phyloP scores from a whole-genome alignment of 805 yeast genomes.

The Starmerella stigmatis region DNA sequence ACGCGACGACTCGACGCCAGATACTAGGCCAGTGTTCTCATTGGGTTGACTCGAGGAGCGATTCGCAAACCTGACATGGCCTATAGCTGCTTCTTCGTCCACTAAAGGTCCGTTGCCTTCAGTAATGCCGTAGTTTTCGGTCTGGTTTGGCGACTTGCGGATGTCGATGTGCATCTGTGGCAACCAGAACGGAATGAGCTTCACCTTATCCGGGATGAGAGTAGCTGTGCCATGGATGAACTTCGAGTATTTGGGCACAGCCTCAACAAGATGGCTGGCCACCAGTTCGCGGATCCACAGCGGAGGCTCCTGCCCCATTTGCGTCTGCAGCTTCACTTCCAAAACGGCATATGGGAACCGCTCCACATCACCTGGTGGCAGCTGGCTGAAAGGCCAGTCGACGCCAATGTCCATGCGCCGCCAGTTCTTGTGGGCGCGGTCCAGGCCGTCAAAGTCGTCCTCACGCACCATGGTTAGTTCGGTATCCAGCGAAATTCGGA shows the following conservation, averaged over 20 bases:
- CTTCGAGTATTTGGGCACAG: conserved; percentile 95
- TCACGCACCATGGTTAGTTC: conserved; percentile 96
- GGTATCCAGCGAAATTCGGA: conserved; percentile 93
- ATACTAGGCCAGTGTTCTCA: conserved; percentile 21
- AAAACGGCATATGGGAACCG: conserved; percentile 95
- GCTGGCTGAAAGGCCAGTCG: conserved; percentile 85
- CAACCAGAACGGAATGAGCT: conserved; percentile 88
- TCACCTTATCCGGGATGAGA: conserved; percentile 72
- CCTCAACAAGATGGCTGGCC: conserved; percentile 87
- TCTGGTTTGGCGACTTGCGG: conserved; percentile 57
- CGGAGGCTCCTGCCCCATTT: conserved; percentile 98
- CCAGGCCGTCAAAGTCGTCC: conserved; percentile 87
- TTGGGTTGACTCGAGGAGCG: conserved; percentile 11
- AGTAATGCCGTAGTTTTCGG: conserved; percentile 10
- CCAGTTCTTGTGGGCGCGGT: conserved; percentile 90
- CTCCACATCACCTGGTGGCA: conserved; percentile 74
- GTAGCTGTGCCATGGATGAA: conserved; percentile 95
- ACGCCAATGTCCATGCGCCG: conserved; percentile 97
- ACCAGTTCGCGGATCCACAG: conserved; percentile 92
- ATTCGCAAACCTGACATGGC: conserved; percentile 17
- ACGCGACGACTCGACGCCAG: conserved; percentile 9
- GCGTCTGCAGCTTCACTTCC: conserved; percentile 95
- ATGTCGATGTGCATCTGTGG: conserved; percentile 96
- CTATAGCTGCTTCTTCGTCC: conserved; percentile 15
- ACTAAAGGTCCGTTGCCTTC: conserved; percentile 6